Evolutionary conservation across 441 rosid genomes (phyloP), one percentile per base, ranked within the genome.

Genomic region (Erysimum pusillum): DNA sequence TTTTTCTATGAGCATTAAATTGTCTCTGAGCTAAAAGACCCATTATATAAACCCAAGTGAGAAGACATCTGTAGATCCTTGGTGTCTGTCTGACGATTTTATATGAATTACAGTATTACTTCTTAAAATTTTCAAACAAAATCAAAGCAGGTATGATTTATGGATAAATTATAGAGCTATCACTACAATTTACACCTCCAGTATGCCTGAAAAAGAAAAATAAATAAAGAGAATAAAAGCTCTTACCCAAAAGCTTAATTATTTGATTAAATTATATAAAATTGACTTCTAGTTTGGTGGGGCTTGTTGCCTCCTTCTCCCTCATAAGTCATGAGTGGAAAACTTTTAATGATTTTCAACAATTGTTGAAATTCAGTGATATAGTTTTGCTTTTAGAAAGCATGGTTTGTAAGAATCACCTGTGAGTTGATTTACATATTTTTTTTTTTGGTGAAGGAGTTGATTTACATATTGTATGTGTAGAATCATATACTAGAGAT

Each of bases 1-100:
- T 20, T 53, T 53, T 67, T 53, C 51, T 38, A n/a, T 3, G 15
- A 38, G 9, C 49, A 52, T 38, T 67, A 25, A 52, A 67, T n/a
- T n/a, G n/a, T n/a, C n/a, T n/a, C n/a, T n/a, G n/a, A n/a, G n/a
- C n/a, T n/a, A n/a, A n/a, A n/a, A n/a, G n/a, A n/a, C n/a, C n/a
- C n/a, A n/a, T n/a, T 66, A 51, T 34, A 35, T 49, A 18, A 11
- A 11, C 42, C 17, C 34, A 11, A 32, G 9, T 22, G 48, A 36
- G 14, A 36, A 13, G 28, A 35, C 9, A 14, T 17, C 14, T 32
- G 5, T 10, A 44, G n/a, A 45, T 45, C 15, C 15, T 9, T 44
- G 39, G 41, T 64, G 54, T 64, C 44, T 31, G n/a, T 28, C 18
- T 42, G 38, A 25, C 18, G 12, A 22, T 11, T 18, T 2, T 39